Conservation (phyloP, 2,329 filamentous ascomycete genomes). For the Bisporella sp. region DNA sequence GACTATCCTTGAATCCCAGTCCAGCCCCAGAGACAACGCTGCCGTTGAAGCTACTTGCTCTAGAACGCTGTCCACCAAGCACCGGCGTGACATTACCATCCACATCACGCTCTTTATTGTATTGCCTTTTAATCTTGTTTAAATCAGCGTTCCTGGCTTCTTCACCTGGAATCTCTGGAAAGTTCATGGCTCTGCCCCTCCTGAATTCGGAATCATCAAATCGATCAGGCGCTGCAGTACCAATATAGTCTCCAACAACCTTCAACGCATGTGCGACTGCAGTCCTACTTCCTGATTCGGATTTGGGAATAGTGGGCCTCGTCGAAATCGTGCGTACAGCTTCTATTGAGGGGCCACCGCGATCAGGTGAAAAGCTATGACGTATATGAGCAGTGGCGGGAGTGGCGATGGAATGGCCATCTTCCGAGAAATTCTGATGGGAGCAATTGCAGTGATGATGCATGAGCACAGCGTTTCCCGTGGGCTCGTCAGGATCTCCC, state of each 20-base stretch:
- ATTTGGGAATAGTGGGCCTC: neutral
- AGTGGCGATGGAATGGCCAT: neutral
- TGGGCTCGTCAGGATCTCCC: slow-evolving; percentile 1
- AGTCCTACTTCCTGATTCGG: slow-evolving; percentile 28
- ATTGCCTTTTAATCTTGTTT: slow-evolving; percentile 32
- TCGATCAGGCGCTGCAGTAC: slow-evolving; percentile 38
- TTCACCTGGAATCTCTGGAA: slow-evolving; percentile 50
- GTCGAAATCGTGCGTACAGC: slow-evolving; percentile 1
- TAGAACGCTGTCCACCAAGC: slow-evolving; percentile 24
- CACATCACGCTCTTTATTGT: slow-evolving; percentile 29
- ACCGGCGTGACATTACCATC: slow-evolving; percentile 23
- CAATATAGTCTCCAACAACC: slow-evolving; percentile 37
- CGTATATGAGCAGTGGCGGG: neutral
- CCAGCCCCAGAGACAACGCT: slow-evolving; percentile 24
- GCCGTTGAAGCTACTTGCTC: slow-evolving; percentile 32
- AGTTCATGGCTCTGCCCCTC: slow-evolving; percentile 39
- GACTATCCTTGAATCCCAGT: slow-evolving; percentile 15
- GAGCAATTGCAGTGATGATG: neutral
- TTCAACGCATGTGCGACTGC: slow-evolving; percentile 38
- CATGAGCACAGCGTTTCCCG: neutral
- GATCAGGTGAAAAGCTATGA: slow-evolving; percentile 6
- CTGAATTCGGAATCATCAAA: slow-evolving; percentile 44
- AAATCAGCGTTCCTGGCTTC: slow-evolving; percentile 35
- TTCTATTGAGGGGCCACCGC: slow-evolving; percentile 2
- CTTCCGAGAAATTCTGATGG: slow-evolving; percentile 2